phyloP scores from a whole-genome alignment of 331 rosid genomes.

The Pyrus hybrid region DNA sequence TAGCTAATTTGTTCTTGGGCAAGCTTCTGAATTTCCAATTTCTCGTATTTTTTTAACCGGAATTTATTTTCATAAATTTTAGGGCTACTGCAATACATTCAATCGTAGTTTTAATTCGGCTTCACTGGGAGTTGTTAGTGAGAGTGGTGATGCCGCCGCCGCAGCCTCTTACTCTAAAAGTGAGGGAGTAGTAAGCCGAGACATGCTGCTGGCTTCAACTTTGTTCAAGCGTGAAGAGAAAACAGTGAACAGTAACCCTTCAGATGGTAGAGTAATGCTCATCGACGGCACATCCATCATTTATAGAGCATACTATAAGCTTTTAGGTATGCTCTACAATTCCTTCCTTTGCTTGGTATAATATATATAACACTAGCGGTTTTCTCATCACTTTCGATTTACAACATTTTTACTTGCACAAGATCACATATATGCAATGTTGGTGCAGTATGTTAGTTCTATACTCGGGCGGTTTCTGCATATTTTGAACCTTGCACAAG shows the following conservation, averaged over 20 bases:
- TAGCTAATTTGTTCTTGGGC: background rate
- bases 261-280: conserved; percentile 78
- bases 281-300: conserved; percentile 84
- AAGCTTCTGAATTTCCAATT: background rate
- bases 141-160: conserved; percentile 13
- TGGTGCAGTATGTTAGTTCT: background rate
- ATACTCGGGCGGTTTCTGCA: background rate
- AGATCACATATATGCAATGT: background rate
- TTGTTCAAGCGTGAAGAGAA: conserved; percentile 26
- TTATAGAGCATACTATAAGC: conserved; percentile 83
- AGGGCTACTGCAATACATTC: conserved; percentile 44
- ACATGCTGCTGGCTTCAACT: conserved; percentile 21
- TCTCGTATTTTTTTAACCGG: background rate
- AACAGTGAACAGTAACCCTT: conserved; percentile 15
- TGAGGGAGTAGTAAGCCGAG: conserved; percentile 10
- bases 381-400: background rate
- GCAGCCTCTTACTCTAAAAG: conserved; percentile 20
- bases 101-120: conserved; percentile 15
- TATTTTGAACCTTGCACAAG: background rate
- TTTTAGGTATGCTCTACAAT: conserved; percentile 45
- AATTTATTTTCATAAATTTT: background rate
- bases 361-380: too few species aligned
- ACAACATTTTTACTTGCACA: background rate
- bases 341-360: background rate
- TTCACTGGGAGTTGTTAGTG: conserved; percentile 22